Evolutionary conservation across 1,284 basidiomycete genomes (phyloP).

Genomic region (Microbotryum intermedium): DNA sequence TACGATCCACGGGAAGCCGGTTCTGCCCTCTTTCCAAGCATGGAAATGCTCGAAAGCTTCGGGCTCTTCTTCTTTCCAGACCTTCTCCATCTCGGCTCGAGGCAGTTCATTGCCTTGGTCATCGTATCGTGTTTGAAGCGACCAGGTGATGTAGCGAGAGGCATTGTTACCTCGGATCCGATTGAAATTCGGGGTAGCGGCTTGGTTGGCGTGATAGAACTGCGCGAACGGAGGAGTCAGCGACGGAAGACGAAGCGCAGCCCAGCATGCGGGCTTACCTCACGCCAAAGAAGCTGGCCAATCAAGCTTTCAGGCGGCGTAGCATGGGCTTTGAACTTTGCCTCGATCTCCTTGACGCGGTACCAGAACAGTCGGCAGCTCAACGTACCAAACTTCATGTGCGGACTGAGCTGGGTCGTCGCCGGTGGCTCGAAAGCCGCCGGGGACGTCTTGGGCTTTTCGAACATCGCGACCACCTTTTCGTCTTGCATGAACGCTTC

Average conservation of each 20-base stretch:
- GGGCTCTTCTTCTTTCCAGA: constrained; percentile 39
- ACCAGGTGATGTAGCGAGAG: constrained; percentile 38
- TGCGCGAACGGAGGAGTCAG: neutral
- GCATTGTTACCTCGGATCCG: constrained; percentile 43
- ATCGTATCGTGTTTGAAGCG: constrained; percentile 44
- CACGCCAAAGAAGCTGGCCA: constrained; percentile 30
- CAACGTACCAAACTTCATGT: constrained; percentile 49
- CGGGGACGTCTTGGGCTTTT: constrained; percentile 47
- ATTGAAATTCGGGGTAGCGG: constrained; percentile 41
- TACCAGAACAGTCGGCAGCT: constrained; percentile 44
- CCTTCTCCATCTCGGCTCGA: constrained; percentile 33
- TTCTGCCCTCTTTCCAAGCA: constrained; percentile 44
- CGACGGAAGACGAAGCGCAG: neutral
- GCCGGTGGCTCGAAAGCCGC: constrained; percentile 42
- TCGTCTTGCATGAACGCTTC: constrained; percentile 41
- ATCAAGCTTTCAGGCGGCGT: constrained; percentile 29
- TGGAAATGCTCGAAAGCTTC: constrained; percentile 41
- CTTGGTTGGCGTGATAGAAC: constrained; percentile 41
- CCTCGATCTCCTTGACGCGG: constrained; percentile 39
- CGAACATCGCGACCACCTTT: constrained; percentile 43
- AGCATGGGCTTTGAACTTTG: constrained; percentile 31
- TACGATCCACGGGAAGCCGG: constrained; percentile 47
- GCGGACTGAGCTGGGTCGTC: constrained; percentile 44
- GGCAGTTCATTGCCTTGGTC: constrained; percentile 31
- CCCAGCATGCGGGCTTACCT: neutral